A percentile compares a stretch with the other conserved stretches of the same genome.
Evolutionary conservation across 1,139 yeast species (phyloP).

Genomic region (Nadsonia commutata): DNA sequence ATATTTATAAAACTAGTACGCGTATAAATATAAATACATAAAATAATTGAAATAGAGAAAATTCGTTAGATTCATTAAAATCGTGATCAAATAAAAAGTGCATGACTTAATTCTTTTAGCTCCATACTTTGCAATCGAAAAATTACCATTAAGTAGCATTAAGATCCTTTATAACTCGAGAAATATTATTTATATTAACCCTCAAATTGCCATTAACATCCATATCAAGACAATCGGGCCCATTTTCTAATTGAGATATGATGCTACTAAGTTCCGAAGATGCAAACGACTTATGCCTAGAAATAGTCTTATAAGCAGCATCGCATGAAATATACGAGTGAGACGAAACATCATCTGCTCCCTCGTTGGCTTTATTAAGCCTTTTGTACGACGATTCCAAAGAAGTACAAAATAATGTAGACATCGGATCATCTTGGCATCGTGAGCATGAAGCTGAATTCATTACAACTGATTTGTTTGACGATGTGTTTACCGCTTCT

Average conservation of each 20-base stretch:
- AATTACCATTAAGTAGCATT: not conserved
- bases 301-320: constrained; percentile 66
- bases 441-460: constrained; percentile 38
- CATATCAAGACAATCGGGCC: not conserved
- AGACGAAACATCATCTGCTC: constrained; percentile 1
- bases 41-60: too few relatives aligned
- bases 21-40: too few relatives aligned
- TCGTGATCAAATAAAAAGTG: too few relatives aligned
- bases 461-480: not conserved
- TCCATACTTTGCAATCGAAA: too few relatives aligned
- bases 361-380: not conserved
- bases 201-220: not conserved
- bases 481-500: too few relatives aligned
- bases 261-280: constrained; percentile 54
- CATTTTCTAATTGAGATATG: constrained; percentile 55
- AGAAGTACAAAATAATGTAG: constrained; percentile 68
- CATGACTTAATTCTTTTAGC: too few relatives aligned
- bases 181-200: not conserved
- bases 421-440: constrained; percentile 69
- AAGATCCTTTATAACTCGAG: not conserved
- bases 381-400: constrained; percentile 27
- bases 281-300: constrained; percentile 58
- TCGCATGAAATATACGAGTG: constrained; percentile 46
- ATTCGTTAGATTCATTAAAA: too few relatives aligned
- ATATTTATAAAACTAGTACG: too few relatives aligned